phyloP scores from a whole-genome alignment of 768 basidiomycete genomes.

The Clitopilus passeckerianus region DNA sequence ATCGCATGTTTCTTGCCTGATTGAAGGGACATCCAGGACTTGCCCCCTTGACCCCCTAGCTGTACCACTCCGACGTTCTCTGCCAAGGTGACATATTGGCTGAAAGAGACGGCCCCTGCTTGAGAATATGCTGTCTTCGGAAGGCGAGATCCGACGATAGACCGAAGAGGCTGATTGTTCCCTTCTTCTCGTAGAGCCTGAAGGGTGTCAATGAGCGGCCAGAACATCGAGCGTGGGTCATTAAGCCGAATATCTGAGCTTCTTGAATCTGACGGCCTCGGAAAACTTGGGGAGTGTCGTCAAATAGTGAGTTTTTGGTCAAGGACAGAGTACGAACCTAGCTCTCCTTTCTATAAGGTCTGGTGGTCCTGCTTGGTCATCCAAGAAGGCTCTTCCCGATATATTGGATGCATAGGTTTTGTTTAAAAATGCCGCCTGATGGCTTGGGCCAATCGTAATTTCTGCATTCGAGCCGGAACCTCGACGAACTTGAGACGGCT shows the following conservation, averaged over 20 bases:
- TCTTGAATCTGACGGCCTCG: not conserved
- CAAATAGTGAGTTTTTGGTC: too few relatives aligned
- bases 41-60: constrained; percentile 20
- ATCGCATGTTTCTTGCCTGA: not conserved
- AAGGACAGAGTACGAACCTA: too few relatives aligned
- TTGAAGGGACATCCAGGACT: constrained; percentile 21
- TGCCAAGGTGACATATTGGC: constrained; percentile 24
- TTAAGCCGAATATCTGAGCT: not conserved
- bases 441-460: too few relatives aligned
- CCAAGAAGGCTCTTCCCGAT: too few relatives aligned
- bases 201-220: not conserved
- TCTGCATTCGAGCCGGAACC: too few relatives aligned
- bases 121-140: constrained; percentile 16
- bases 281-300: not conserved
- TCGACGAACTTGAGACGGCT: too few relatives aligned
- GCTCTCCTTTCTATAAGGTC: too few relatives aligned
- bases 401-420: too few relatives aligned
- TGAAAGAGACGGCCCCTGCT: constrained; percentile 26
- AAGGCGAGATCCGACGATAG: constrained; percentile 2
- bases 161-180: constrained; percentile 1
- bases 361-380: too few relatives aligned
- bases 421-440: too few relatives aligned
- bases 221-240: not conserved
- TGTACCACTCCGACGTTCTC: constrained; percentile 20
- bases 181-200: not conserved